Evolutionary conservation across 148 eudicot genomes (phyloP), one percentile per base, ranked within the genome.

Genomic region (Selenicereus undatus): DNA sequence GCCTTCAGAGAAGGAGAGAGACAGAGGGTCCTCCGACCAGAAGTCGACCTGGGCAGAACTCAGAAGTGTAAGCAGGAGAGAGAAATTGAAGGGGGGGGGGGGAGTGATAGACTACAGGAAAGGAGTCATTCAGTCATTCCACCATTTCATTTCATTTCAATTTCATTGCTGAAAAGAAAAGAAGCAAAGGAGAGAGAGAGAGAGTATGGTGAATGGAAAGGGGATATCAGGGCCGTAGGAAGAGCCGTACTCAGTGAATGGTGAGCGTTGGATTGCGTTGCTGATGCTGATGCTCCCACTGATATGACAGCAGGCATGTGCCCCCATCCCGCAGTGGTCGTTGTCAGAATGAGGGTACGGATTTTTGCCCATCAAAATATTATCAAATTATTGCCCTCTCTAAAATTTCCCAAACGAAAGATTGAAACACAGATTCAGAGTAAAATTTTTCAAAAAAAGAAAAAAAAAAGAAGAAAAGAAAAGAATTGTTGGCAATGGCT

Each of bases 251-350:
- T 45, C 52, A 73, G 78, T 82, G 74, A 85, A 91, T 91, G 87
- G 35, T 70, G 89, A 50, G 94, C 97, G 92, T 95, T 22, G 69
- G 75, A 81, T 48, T 77, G 78, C 58, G 81, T 36, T 64, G 85
- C 76, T 82, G 83, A 52, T 52, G 58, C 58, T 52, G 58, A 84
- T 80, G 81, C 84, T 77, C 66, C 48, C 75, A 77, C 70, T 83
- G 93, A 92, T 84, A 81, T 91, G 99, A 93, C 95, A 94, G 92
- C 78, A 87, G 69, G 97, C 99, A 97, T 94, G 95, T 97, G 98
- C 94, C 93, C 91, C 99, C 97, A 94, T 96, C 87, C 93, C 86
- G 90, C 92, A 92, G 91, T 91, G 94, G 99, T 96, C 97, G 81
- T 93, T 94, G 94, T 97, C 99, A 92, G 93, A 85, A 83, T 36